Evolutionary conservation across 2,329 filamentous ascomycete genomes (phyloP), one percentile per base, ranked within the genome.

Genomic region (Penicillium capsulatum): DNA sequence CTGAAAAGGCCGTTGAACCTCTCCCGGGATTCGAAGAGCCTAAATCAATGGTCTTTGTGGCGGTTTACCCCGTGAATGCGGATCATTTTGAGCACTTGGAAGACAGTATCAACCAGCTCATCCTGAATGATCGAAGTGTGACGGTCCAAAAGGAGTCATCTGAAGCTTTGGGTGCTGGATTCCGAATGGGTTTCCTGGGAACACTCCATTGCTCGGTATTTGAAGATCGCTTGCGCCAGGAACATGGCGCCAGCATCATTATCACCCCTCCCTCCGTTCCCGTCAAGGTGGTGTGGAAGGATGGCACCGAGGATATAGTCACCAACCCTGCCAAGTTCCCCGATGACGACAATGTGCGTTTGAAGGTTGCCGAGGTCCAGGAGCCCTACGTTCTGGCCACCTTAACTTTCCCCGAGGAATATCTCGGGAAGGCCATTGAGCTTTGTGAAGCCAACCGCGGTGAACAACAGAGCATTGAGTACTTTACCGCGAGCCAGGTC

Each of bases 181-280:
- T 92, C 84, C 82, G 92, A 31, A 71, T 98, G 8, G 92, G 92
- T 0, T 98, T 98, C 59, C 69, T 98, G 3, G 92, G 92, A n/a
- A 97, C 90, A 9, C 72, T 98, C 33, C 92, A 98, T 64, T 97
- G 92, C 68, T 97, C 90, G n/a, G 92, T 98, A 3, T 98, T 98
- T 55, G 90, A 98, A 66, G 92, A 98, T 65, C 85, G 92, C 1
- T 70, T 98, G 37, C 81, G 88, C 30, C 89, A 96, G 65, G 92
- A 98, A 64, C 90, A 98, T 57, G 92, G 91, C 4, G 85, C 86
- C 2, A 92, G 82, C 57, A 89, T 98, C 60, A 96, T 98, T 66
- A 92, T 98, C 61, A 98, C 92, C 0, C 91, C 94, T 26, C 92
- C 92, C 0, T 91, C 87, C 0, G 92, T 98, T 9, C 90, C 92